A percentile compares a stretch with the other conserved stretches of the same genome.
phyloP scores from a whole-genome alignment of 2,329 filamentous ascomycete genomes.

The Septoria petroselini region DNA sequence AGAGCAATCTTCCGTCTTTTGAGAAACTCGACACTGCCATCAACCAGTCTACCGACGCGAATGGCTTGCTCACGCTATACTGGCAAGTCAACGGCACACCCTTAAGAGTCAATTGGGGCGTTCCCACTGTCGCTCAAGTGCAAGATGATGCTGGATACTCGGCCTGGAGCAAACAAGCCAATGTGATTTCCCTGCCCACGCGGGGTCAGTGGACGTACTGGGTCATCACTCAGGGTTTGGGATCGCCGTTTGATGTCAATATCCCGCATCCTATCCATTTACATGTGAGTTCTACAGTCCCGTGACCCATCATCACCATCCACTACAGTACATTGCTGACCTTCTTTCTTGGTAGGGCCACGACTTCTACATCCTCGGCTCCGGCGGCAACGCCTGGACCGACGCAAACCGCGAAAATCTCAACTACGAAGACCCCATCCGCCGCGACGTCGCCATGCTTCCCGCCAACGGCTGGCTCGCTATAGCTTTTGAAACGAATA shows the following conservation, averaged over 20 bases:
- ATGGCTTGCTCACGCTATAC: constrained; percentile 35
- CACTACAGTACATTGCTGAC: not conserved
- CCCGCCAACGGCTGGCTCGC: constrained; percentile 41
- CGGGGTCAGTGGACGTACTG: constrained; percentile 36
- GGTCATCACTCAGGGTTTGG: constrained; percentile 36
- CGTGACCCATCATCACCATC: not conserved
- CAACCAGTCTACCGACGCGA: constrained; percentile 32
- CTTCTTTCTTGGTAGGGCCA: constrained; percentile 46
- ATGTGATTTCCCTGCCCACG: constrained; percentile 38
- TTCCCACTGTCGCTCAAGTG: constrained; percentile 47
- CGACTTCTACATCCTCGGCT: constrained; percentile 36
- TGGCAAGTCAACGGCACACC: constrained; percentile 46
- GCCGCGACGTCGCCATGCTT: constrained; percentile 43
- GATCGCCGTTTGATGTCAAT: constrained; percentile 31
- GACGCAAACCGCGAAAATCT: constrained; percentile 25
- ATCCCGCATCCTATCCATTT: constrained; percentile 38
- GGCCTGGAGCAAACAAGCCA: constrained; percentile 35
- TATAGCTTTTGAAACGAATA: constrained; percentile 44
- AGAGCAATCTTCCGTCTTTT: constrained; percentile 33
- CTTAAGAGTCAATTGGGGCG: constrained; percentile 45
- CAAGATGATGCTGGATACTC: constrained; percentile 42
- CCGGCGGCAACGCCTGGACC: constrained; percentile 29
- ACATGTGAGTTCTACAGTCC: constrained; percentile 3
- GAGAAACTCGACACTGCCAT: constrained; percentile 32
- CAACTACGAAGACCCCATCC: constrained; percentile 40